These are phyloP conservation scores for Phytophthora sp. DNA, from an alignment of 352 stramenopile genomes.

Conservation along the genomic window DNA sequence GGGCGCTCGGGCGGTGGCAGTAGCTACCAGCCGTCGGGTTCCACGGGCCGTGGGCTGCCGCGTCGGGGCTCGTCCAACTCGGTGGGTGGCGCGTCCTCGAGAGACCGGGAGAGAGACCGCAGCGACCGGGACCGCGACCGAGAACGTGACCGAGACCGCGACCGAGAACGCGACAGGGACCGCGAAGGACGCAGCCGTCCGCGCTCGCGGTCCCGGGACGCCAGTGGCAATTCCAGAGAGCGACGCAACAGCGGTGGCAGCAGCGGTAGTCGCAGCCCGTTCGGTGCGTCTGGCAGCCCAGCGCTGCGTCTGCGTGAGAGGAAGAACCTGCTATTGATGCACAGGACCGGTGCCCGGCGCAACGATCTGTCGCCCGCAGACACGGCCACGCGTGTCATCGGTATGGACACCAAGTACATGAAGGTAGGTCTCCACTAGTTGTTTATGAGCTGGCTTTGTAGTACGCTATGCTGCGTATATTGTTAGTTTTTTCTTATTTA, in stretches of 20 bases:
- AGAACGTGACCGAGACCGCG: conserved; percentile 40
- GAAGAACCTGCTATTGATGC: conserved; percentile 82
- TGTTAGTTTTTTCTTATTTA: too few relatives aligned
- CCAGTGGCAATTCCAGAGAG: conserved; percentile 23
- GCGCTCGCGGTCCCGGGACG: conserved; percentile 53
- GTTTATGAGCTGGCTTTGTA: too few relatives aligned
- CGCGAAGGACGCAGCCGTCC: conserved; percentile 38
- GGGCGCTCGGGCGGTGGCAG: conserved; percentile 20
- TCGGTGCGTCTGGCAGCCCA: conserved; percentile 56
- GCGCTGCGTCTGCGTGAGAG: conserved; percentile 63
- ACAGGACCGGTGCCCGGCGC: conserved; percentile 57
- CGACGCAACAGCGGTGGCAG: conserved; percentile 21
- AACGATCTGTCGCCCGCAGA: conserved; percentile 55
- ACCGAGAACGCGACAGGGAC: conserved; percentile 39
- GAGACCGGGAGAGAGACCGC: conserved; percentile 46
- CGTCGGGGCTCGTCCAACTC: conserved; percentile 59
- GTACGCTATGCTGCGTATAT: too few relatives aligned
- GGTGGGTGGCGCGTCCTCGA: conserved; percentile 28
- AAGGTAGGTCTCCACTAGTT: conserved; percentile 61
- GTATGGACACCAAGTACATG: conserved; percentile 74
- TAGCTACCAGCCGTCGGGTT: conserved; percentile 33
- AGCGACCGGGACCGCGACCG: conserved; percentile 39
- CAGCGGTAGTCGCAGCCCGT: conserved; percentile 43
- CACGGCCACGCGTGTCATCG: conserved; percentile 62
- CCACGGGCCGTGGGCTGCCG: conserved; percentile 36